Evolutionary conservation across 345 rosid species (phyloP).

Genomic region (Aquilaria malaccensis): DNA sequence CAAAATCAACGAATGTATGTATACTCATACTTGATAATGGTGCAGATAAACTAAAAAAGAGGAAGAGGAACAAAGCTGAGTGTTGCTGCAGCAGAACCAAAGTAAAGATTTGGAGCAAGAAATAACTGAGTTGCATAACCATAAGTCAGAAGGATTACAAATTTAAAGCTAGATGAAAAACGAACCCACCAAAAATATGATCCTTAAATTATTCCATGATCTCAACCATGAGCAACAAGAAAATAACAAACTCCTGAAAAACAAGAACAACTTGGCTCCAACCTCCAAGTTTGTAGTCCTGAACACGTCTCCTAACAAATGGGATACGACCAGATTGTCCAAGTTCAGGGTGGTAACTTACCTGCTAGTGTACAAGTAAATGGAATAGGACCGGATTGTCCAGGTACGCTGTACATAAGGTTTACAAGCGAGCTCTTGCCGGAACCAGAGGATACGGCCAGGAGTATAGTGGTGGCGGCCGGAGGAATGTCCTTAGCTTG

Average conservation of each 20-base stretch:
- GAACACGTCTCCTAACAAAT: no score
- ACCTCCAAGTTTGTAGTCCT: no score
- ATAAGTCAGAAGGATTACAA: no score
- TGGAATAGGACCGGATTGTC: conserved; percentile 45
- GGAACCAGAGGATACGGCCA: conserved; percentile 49
- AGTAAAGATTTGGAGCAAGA: no score
- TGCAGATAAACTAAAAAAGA: conserved; percentile 10
- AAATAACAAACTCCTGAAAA: no score
- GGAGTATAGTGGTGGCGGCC: conserved; percentile 34
- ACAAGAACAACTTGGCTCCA: background rate
- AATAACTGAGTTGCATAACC: no score
- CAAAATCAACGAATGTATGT: background rate
- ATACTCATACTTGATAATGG: conserved; percentile 16
- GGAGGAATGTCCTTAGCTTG: conserved; percentile 39
- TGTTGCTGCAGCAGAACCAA: no score
- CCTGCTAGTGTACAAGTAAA: conserved; percentile 51
- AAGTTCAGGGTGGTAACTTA: conserved; percentile 9
- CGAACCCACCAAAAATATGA: background rate
- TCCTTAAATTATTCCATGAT: background rate
- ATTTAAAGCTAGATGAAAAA: conserved; percentile 17
- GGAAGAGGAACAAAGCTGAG: no score
- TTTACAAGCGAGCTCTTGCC: conserved; percentile 61
- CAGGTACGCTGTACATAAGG: conserved; percentile 59
- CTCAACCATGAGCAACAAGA: background rate
- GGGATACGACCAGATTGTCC: background rate